These are phyloP conservation scores for Vigna hirtella DNA, from an alignment of 306 rosid species.

Conservation along the genomic window DNA sequence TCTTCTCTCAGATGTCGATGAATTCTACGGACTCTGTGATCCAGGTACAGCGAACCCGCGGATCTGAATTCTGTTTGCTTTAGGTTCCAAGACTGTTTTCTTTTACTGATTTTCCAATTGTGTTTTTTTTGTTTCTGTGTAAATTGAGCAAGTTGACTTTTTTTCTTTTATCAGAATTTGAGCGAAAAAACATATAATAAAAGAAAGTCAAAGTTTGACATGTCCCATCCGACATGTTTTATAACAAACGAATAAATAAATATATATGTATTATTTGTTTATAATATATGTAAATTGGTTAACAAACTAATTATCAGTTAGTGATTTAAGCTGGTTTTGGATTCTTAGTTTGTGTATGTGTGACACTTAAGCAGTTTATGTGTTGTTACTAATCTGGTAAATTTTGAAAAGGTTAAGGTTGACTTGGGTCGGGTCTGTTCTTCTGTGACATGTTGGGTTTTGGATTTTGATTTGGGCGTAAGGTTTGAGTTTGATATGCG, in stretches of 20 bases:
- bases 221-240: slow-evolving; percentile 26
- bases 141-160: slow-evolving; percentile 39
- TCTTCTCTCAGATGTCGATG: slow-evolving; percentile 83
- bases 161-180: slow-evolving; percentile 9
- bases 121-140: neutral
- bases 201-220: slow-evolving; percentile 43
- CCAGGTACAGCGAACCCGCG: slow-evolving; percentile 66
- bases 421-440: slow-evolving; percentile 17
- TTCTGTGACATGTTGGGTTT: neutral
- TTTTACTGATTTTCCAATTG: neutral
- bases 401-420: neutral
- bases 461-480: slow-evolving; percentile 30
- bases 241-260: neutral
- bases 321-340: neutral
- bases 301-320: neutral
- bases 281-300: slow-evolving; percentile 3
- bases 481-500: neutral
- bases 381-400: neutral
- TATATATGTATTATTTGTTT: neutral
- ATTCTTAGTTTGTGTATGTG: neutral
- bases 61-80: slow-evolving; percentile 47
- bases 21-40: slow-evolving; percentile 89
- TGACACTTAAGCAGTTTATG: neutral
- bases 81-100: neutral
- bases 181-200: neutral